Conservation (phyloP, 2,329 filamentous ascomycete genomes). For the Cryphonectria carpinicola region DNA sequence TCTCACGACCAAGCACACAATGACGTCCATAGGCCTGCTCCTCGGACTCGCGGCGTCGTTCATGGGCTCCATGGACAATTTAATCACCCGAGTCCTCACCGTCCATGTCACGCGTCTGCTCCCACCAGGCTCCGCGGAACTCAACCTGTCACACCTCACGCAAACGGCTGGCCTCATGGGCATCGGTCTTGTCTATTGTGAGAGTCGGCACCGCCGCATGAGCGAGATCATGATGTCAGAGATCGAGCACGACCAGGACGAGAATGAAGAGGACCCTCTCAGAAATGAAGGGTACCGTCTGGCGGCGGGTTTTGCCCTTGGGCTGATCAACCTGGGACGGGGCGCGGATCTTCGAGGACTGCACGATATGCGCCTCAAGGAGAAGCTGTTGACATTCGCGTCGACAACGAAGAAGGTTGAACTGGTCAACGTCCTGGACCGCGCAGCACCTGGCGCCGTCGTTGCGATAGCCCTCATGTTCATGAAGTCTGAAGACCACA, state of each 20-base stretch:
- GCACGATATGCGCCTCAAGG: conserved; percentile 91
- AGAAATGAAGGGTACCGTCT: conserved; percentile 96
- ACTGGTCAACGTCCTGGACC: conserved; percentile 88
- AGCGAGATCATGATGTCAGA: conserved; percentile 99
- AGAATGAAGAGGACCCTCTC: conserved; percentile 82
- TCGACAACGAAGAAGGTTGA: conserved; percentile 90
- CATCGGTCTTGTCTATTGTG: conserved; percentile 90
- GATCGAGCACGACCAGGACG: conserved; percentile 82
- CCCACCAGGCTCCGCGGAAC: conserved; percentile 86
- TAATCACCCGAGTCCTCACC: conserved; percentile 89
- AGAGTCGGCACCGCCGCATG: conserved; percentile 96
- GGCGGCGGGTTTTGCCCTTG: conserved; percentile 89
- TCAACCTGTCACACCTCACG: conserved; percentile 89
- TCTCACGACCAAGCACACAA: conserved; percentile 97
- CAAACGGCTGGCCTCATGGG: conserved; percentile 98
- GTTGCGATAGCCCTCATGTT: conserved; percentile 90
- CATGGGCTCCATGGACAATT: conserved; percentile 93
- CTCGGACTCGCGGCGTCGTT: conserved; percentile 92
- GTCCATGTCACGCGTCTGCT: conserved; percentile 96
- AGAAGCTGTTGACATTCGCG: conserved; percentile 82
- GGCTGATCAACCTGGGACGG: conserved; percentile 92
- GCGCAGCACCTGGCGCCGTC: conserved; percentile 90
- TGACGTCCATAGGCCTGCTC: conserved; percentile 97
- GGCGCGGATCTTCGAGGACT: conserved; percentile 86
- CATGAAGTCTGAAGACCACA: conserved; percentile 92